Evolutionary conservation across 257 asterid species (phyloP), one percentile per base, ranked within the genome.

Genomic region (Forsythia suspensa): DNA sequence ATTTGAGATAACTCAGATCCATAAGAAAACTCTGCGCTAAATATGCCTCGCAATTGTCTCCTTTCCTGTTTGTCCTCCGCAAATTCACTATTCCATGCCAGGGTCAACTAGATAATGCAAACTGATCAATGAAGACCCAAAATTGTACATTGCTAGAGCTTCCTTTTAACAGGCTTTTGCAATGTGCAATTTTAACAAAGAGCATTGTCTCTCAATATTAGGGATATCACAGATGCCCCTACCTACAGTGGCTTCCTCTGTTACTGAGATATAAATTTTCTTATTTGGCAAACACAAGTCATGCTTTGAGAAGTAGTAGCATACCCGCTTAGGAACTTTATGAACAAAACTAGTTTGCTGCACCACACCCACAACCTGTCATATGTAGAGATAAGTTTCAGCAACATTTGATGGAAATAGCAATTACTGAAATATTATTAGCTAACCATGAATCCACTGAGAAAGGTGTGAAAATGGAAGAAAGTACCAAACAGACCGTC

Each of bases 251-350:
- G n/a, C 11, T 59, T 59, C 67, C 34, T n/a, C 37, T 37, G 43
- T 59, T 42, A 67, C 42, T 46, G 73, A 38, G 39, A 77, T 65
- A 43, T n/a, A 52, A 65, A 37, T 46, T 21, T 10, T 66, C n/a
- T n/a, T 63, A 43, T 13, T 70, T 24, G 61, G 21, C 20, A 51
- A 42, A 18, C n/a, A 4, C 10, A 13, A 24, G 38, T 63, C 70
- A 78, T 73, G 71, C 38, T 37, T 48, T 16, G 71, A 61, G 42
- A 24, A 63, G 69, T 29, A 63, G 69, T 29, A 34, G 88, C 85
- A 37, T 85, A 93, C 98, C 92, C 76, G 91, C 87, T 90, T 93
- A 63, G 97, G 88, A 24, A 79, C 85, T 94, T 93, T 95, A 46
- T 95, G 99, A 69, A 92, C 73, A 76, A 91, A 90, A 80, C 83